Base-by-base conservation (phyloP, 768 basidiomycete genomes). In the Suillus bovinus region DNA sequence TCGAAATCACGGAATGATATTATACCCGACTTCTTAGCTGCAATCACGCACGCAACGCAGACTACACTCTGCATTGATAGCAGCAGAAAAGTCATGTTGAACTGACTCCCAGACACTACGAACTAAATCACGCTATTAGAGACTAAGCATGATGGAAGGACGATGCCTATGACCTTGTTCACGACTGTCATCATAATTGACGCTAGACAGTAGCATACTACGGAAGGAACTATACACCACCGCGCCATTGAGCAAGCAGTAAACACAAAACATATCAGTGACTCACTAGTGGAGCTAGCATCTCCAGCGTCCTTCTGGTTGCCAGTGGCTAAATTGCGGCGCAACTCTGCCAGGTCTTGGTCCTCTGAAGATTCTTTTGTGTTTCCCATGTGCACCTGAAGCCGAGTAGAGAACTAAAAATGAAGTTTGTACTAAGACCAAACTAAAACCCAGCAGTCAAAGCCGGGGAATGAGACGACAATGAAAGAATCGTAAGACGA, bases 141-240 rank as follows among this genome's bases (percentile, higher is more conserved):
- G 14, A 20, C 4, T 31, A 20, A 33, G 5, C 57, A 39, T 2
- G 17, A 29, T 29, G 6, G 7, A 39, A 20, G 22, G 34, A 29
- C 11, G 3, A 13, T 27, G n/a, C 24, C 24, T 39, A 20, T 61
- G 64, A 94, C 96, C 83, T 98, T 98, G 81, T 98, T 98, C 65
- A 96, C 86, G 50, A 99, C 83, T 0, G 97, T 99, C 97, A 99
- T 99, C 54, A 96, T 76, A 66, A 99, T 96, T 1, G 93, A 94
- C 1, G 96, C 93, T 16, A 91, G 63, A 71, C 97, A 99, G 74
- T 98, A 99, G 71, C 90, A 91, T 62, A 89, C 64, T 65, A 98
- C 90, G 38, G 97, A 87, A 34, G 90, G 81, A 22, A 90, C 93
- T 94, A 69, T 34, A 58, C 13, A n/a, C 33, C 29, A 20, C 9